Percentiles rank a stretch among this genome's conserved stretches.
Conservation (phyloP, 139 green algal genomes). For the Raphidocelis subcapitata region DNA sequence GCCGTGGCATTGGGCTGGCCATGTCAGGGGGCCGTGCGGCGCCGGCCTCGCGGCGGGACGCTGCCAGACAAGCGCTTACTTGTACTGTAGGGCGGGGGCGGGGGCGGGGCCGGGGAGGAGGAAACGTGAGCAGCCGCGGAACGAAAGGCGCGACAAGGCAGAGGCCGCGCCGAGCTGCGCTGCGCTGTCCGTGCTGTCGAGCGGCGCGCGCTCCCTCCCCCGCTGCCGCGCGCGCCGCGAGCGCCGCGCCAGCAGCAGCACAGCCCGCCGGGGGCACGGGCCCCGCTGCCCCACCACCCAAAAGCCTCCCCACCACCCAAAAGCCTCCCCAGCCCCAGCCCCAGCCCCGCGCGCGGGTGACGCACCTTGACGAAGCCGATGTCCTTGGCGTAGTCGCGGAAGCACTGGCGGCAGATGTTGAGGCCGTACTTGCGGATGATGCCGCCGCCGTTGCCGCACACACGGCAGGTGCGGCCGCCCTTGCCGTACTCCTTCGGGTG, state of each 20-base stretch:
- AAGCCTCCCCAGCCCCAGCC: not conserved
- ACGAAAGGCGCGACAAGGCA: not conserved
- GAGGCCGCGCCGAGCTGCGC: too few species aligned
- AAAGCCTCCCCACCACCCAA: not conserved
- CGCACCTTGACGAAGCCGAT: constrained; percentile 98
- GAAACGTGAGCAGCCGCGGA: not conserved
- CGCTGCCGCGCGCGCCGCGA: too few species aligned
- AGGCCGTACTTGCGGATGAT: constrained; percentile 99
- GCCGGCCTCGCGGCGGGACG: too few species aligned
- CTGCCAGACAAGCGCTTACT: constrained; percentile 23
- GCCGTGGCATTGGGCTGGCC: too few species aligned
- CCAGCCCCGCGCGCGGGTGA: not conserved
- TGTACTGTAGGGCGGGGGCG: constrained; percentile 14
- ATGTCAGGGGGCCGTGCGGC: too few species aligned
- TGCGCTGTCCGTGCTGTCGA: too few species aligned
- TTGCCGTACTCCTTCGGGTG: constrained; percentile 92
- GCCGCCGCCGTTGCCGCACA: constrained; percentile 94
- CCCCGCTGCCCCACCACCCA: not conserved
- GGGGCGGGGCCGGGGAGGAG: not conserved
- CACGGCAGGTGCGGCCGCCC: constrained; percentile 85
- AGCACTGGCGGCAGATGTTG: constrained; percentile 99
- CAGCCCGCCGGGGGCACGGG: too few species aligned
- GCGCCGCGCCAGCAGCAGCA: too few species aligned
- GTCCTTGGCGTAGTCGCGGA: constrained; percentile 94
- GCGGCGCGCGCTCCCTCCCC: too few species aligned